phyloP scores from a whole-genome alignment of 2,329 filamentous ascomycete species.

The Colletotrichum nymphaeae region DNA sequence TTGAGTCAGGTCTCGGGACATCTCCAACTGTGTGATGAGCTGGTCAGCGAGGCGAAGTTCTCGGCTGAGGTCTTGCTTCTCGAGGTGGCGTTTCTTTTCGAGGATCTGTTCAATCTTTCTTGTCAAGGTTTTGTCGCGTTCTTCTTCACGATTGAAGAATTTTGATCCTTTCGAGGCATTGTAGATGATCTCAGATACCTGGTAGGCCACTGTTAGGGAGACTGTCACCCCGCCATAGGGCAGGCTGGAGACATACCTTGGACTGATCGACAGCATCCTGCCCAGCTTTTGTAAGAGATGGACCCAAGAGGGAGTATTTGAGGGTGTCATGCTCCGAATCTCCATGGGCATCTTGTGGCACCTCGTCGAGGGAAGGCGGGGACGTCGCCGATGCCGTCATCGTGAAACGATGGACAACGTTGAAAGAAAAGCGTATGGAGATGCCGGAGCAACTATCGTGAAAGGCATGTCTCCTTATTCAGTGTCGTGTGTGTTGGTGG shows the following conservation, averaged over 20 bases:
- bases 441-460: neutral
- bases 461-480: constrained; percentile 14
- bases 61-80: constrained; percentile 78
- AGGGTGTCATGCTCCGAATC: constrained; percentile 66
- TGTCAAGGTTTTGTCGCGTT: constrained; percentile 83
- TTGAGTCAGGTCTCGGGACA: constrained; percentile 83
- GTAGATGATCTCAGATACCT: constrained; percentile 97
- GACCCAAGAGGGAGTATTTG: constrained; percentile 90
- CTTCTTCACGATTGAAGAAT: constrained; percentile 93
- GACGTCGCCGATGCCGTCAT: constrained; percentile 36
- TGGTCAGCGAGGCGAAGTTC: constrained; percentile 84
- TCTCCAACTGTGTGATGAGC: constrained; percentile 82
- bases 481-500: neutral
- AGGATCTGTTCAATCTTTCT: constrained; percentile 87
- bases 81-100: constrained; percentile 78
- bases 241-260: constrained; percentile 64
- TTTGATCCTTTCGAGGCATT: constrained; percentile 96
- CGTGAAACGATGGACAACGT: neutral
- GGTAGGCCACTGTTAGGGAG: constrained; percentile 13
- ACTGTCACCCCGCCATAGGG: neutral
- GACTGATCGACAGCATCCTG: constrained; percentile 93
- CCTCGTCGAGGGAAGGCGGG: constrained; percentile 8
- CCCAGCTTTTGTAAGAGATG: constrained; percentile 92
- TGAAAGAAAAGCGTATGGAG: neutral
- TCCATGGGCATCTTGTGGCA: neutral